phyloP scores from a whole-genome alignment of 1,284 basidiomycete genomes.

The Rugosomyces carneus region DNA sequence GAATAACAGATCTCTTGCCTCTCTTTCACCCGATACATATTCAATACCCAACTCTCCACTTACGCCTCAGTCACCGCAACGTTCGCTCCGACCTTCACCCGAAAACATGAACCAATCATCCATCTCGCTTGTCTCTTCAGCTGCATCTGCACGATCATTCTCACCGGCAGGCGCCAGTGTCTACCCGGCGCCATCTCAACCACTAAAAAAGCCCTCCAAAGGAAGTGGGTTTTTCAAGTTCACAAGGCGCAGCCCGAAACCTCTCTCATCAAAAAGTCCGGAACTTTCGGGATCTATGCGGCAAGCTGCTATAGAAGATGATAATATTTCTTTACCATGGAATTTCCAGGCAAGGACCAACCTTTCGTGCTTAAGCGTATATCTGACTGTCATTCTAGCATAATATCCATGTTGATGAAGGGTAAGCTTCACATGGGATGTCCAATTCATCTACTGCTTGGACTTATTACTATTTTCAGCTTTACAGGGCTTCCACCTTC shows the following conservation, averaged over 20 bases:
- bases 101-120: constrained; percentile 25
- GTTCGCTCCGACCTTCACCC: constrained; percentile 27
- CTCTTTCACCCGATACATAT: constrained; percentile 41
- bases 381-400: constrained; percentile 39
- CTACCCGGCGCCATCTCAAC: constrained; percentile 11
- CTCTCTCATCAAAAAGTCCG: constrained; percentile 22
- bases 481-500: constrained; percentile 66
- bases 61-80: constrained; percentile 29
- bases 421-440: constrained; percentile 31
- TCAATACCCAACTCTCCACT: constrained; percentile 34
- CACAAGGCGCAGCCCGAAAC: constrained; percentile 33
- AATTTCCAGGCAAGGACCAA: constrained; percentile 59
- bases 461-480: constrained; percentile 27
- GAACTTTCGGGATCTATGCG: constrained; percentile 18
- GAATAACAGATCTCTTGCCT: constrained; percentile 49
- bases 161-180: constrained; percentile 16
- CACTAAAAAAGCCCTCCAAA: constrained; percentile 21
- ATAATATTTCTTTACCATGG: constrained; percentile 62
- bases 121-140: constrained; percentile 28
- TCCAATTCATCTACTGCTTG: background rate
- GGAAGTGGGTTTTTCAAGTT: constrained; percentile 46
- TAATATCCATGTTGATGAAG: constrained; percentile 74
- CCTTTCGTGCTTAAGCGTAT: background rate
- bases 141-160: constrained; percentile 27
- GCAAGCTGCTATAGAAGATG: constrained; percentile 44